Conservation (phyloP, 768 basidiomycete species). For the Serendipita sp. region DNA sequence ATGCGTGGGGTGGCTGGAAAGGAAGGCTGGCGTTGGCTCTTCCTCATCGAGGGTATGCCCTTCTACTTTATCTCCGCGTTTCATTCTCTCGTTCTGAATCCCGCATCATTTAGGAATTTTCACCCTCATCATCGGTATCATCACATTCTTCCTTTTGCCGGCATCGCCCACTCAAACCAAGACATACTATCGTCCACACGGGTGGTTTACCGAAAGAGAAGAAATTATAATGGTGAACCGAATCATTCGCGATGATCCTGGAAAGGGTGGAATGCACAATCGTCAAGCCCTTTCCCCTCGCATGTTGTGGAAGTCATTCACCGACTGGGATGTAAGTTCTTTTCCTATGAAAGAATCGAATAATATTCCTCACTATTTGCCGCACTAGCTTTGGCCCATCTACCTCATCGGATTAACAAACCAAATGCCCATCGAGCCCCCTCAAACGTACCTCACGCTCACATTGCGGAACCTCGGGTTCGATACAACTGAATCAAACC, state of each 20-base stretch:
- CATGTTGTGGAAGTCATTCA: constrained; percentile 35
- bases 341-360: constrained; percentile 13
- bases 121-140: constrained; percentile 33
- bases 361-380: no score
- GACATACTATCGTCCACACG: constrained; percentile 39
- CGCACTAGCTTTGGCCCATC: no score
- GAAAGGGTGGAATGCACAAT: constrained; percentile 41
- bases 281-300: constrained; percentile 38
- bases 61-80: constrained; percentile 9
- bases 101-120: constrained; percentile 22
- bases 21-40: constrained; percentile 29
- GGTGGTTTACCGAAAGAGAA: constrained; percentile 51
- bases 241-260: constrained; percentile 46
- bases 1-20: constrained; percentile 36
- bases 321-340: constrained; percentile 52
- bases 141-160: constrained; percentile 42
- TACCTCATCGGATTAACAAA: constrained; percentile 1
- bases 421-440: constrained; percentile 40
- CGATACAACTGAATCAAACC: constrained; percentile 42
- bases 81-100: neutral
- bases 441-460: constrained; percentile 47
- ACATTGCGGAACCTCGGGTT: constrained; percentile 47
- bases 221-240: constrained; percentile 50
- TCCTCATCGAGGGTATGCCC: constrained; percentile 32
- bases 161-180: constrained; percentile 49